Evolutionary conservation across 345 rosid species (phyloP).

Genomic region (Conringia planisiliqua): DNA sequence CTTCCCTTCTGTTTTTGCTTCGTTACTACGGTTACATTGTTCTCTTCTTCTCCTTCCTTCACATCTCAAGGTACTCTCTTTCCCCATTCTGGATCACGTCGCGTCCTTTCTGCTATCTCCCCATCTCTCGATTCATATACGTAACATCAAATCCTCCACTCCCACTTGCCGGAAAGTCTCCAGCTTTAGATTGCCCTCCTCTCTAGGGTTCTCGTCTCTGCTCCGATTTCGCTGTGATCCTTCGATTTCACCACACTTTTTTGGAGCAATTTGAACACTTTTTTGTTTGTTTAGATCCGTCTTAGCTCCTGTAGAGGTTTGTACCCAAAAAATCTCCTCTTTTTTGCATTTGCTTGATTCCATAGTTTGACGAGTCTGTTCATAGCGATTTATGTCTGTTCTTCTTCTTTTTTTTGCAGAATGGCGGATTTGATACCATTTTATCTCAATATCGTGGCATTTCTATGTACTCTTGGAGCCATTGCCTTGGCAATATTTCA

Average conservation of each 20-base stretch:
- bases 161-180: neutral
- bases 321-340: neutral
- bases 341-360: neutral
- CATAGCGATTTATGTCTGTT: neutral
- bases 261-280: neutral
- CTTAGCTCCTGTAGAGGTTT: slow-evolving; percentile 26
- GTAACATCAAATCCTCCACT: neutral
- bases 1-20: neutral
- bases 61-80: slow-evolving; percentile 15
- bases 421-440: slow-evolving; percentile 63
- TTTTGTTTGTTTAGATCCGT: slow-evolving; percentile 14
- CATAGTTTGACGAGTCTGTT: neutral
- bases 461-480: slow-evolving; percentile 77
- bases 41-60: neutral
- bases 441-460: slow-evolving; percentile 52
- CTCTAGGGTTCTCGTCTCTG: slow-evolving; percentile 11
- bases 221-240: neutral
- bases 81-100: slow-evolving; percentile 8
- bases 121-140: neutral
- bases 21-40: slow-evolving; percentile 24
- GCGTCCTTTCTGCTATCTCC: neutral
- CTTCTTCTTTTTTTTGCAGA: neutral
- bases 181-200: neutral
- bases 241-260: neutral
- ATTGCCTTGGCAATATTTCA: slow-evolving; percentile 67